Evolutionary conservation across 768 basidiomycete genomes (phyloP).

Genomic region (Boletus tylopilopsis): DNA sequence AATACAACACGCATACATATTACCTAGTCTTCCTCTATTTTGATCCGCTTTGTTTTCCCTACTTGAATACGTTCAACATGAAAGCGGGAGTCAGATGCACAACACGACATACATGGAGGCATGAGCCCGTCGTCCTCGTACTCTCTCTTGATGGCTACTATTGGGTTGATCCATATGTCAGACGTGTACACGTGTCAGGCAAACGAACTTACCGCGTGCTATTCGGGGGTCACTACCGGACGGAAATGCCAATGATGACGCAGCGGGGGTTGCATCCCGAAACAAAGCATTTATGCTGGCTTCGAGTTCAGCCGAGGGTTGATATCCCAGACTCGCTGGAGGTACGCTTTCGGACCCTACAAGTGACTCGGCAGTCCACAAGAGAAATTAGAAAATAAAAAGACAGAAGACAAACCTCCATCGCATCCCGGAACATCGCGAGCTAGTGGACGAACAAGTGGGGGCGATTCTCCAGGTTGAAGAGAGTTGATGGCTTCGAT

Average conservation of each 20-base stretch:
- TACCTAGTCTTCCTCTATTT: conserved; percentile 13
- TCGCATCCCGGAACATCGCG: background rate
- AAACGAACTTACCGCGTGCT: background rate
- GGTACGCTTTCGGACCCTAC: background rate
- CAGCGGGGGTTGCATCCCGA: too few species aligned
- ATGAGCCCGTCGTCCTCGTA: conserved; percentile 5
- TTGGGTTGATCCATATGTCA: background rate
- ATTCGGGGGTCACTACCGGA: background rate
- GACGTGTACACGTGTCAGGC: background rate
- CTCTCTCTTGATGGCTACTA: conserved; percentile 9
- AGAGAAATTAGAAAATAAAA: background rate
- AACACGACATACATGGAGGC: conserved; percentile 1
- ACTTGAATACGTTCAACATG: background rate
- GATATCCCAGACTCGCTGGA: conserved; percentile 3
- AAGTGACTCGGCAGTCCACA: background rate
- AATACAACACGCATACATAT: too few species aligned
- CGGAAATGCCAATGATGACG: background rate
- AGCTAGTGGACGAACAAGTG: background rate
- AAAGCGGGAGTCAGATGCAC: background rate
- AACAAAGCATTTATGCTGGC: conserved; percentile 2
- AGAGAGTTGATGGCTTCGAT: conserved; percentile 10
- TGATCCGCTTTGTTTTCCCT: conserved; percentile 16
- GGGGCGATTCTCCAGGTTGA: background rate
- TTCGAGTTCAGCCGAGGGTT: conserved; percentile 6
- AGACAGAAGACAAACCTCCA: background rate